Percentiles rank a stretch among this genome's conserved stretches.
Evolutionary conservation across 352 stramenopile genomes (phyloP).

Genomic region (Phytophthora nicotianae): DNA sequence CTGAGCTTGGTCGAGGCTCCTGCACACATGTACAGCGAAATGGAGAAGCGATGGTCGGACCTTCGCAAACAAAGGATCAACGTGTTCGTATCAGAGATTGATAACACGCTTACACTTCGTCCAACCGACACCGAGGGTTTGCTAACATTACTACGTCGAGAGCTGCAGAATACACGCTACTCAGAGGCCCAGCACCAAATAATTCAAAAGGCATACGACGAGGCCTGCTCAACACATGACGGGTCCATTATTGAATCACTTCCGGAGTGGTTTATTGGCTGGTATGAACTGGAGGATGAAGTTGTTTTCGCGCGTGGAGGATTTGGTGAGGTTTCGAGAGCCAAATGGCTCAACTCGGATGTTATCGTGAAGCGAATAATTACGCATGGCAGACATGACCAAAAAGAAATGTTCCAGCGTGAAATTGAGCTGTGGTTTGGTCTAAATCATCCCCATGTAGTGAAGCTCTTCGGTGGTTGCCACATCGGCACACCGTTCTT

Average conservation of each 20-base stretch:
- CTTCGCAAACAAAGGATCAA: constrained; percentile 1
- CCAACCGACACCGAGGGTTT: constrained; percentile 1
- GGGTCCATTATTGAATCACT: constrained; percentile 1
- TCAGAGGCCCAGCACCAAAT: constrained; percentile 1
- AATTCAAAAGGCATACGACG: constrained; percentile 5
- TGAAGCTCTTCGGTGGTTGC: constrained; percentile 39
- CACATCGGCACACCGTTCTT: constrained; percentile 33
- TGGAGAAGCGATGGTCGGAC: background rate
- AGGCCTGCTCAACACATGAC: constrained; percentile 3
- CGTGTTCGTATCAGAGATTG: constrained; percentile 8
- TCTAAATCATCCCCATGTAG: constrained; percentile 36
- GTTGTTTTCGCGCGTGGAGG: constrained; percentile 4
- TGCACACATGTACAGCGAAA: constrained; percentile 1
- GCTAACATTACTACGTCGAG: constrained; percentile 2
- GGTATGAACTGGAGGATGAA: constrained; percentile 9
- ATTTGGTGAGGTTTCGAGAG: constrained; percentile 3
- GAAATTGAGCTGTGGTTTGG: constrained; percentile 35
- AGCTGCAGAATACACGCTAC: constrained; percentile 6
- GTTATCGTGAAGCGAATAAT: constrained; percentile 31
- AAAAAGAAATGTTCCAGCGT: constrained; percentile 14
- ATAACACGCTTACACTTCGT: background rate
- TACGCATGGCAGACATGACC: background rate
- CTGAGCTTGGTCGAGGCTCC: constrained; percentile 5
- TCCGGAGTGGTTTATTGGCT: constrained; percentile 10
- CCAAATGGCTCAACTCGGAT: constrained; percentile 21